These are phyloP conservation scores for Mycena indigotica DNA, from an alignment of 768 basidiomycete species.

Conservation along the genomic window DNA sequence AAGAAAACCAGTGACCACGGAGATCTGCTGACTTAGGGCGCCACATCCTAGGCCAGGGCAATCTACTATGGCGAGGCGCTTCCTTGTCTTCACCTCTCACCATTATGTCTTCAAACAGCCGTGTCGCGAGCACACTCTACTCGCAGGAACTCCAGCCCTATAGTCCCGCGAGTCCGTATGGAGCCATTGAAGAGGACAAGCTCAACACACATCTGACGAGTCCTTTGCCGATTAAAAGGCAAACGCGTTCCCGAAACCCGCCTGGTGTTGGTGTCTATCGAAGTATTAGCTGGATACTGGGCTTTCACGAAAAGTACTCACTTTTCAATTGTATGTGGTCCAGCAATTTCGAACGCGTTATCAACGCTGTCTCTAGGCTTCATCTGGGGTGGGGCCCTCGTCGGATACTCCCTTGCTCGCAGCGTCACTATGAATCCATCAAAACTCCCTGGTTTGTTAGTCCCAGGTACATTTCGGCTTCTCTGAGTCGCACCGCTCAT, in stretches of 20 bases:
- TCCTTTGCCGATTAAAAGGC: neutral
- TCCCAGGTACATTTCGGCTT: constrained; percentile 3
- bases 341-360: neutral
- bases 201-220: neutral
- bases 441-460: constrained; percentile 4
- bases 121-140: constrained; percentile 1
- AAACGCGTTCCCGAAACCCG: neutral
- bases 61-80: neutral
- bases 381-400: constrained; percentile 30
- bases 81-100: neutral
- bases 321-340: constrained; percentile 23
- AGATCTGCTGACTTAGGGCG: neutral
- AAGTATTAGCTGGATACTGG: constrained; percentile 28
- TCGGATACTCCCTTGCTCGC: constrained; percentile 29
- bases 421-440: constrained; percentile 22
- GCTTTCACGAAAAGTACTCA: constrained; percentile 28
- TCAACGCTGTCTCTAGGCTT: constrained; percentile 18
- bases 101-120: neutral
- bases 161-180: neutral
- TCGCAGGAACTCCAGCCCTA: neutral
- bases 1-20: too few species aligned
- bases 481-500: neutral
- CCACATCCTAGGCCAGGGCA: neutral
- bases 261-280: constrained; percentile 19
- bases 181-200: neutral